Evolutionary conservation across 2,329 filamentous ascomycete species (phyloP), one percentile per base, ranked within the genome.

Genomic region (Apiospora aurea): DNA sequence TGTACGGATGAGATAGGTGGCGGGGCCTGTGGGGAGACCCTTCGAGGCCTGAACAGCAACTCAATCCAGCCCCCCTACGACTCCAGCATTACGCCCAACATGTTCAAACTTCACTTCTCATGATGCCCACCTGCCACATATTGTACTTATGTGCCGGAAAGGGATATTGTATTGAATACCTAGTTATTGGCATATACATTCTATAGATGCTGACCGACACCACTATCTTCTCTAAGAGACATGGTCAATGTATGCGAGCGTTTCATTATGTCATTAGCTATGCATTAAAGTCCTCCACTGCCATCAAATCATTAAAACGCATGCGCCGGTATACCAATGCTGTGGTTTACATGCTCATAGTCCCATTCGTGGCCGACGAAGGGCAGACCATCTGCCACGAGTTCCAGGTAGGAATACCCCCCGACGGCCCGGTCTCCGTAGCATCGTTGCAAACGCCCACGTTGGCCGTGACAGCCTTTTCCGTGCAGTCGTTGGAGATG

Each of bases 321-420:
- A 41, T 64, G 21, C 57, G 18, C 57, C 57, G 29, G 26, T 29
- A n/a, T 41, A 13, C 57, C 29, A 41, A 64, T 41, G 57, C 18
- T n/a, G 34, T 29, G 11, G 34, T n/a, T n/a, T 41, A n/a, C 34
- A 41, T 24, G 10, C n/a, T 4, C 18, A 41, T 64, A 26, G 4
- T 41, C 18, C 34, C 10, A n/a, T 41, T 21, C 13, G 14, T 41
- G 41, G 34, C 57, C 57, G 57, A 41, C 18, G 57, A 64, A 64
- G 57, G 57, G 57, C 57, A 64, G 57, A 64, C 57, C 57, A 64
- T 64, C 57, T 64, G 57, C 57, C 57, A 64, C 57, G 71, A 72
- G 69, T 72, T 72, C 71, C 71, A 72, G 21, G 69, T 72, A 18
- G 71, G 71, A 24, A 38, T 38, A 13, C 24, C 41, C 11, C 26